Evolutionary conservation across 352 stramenopile genomes (phyloP), one percentile per base, ranked within the genome.

Genomic region (Hyaloperonospora brassicae): DNA sequence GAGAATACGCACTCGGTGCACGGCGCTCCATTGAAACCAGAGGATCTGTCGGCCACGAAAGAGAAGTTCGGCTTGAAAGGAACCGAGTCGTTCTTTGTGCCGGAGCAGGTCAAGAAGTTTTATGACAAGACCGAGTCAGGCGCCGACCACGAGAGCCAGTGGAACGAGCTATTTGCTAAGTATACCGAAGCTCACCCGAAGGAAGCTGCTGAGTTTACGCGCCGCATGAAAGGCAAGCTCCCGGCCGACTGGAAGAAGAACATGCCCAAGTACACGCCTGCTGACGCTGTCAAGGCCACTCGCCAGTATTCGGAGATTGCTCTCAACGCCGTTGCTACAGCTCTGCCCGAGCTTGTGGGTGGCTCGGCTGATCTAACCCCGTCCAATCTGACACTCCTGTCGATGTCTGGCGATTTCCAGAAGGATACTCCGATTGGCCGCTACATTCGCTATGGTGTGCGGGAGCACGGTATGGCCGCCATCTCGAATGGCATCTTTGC

Each of bases 401-500:
- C 96, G 52, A 95, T 93, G 76, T 96, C 85, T 55, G 81, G 82
- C 31, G 96, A 99, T 70, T 99, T 98, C 78, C 95, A 98, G 77
- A 97, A 98, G 74, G 73, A 95, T 64, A 97, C 91, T 17, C 93
- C 87, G 23, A 84, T 95, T 34, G 96, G 96, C 47, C 90, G 93
- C 52, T 98, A 99, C 72, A 84, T 99, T 59, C 94, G 95, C 56
- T 99, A 97, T 68, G 97, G 97, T 71, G 95, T 99, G 48, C 86
- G 97, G 55, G 97, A 99, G 76, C 97, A 99, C 73, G 96, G 73
- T 45, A 99, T 99, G 97, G 89, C 90, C 36, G 93, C 96, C 17
- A 97, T 99, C 59, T 97, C 75, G 57, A 99, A 99, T 72, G 97
- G 97, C 65, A 81, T 99, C 50, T 98, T 97, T 73, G 94, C 96